These are phyloP conservation scores for Leishmania mexicana DNA, from an alignment of 208 protist species.

Conservation along the genomic window DNA sequence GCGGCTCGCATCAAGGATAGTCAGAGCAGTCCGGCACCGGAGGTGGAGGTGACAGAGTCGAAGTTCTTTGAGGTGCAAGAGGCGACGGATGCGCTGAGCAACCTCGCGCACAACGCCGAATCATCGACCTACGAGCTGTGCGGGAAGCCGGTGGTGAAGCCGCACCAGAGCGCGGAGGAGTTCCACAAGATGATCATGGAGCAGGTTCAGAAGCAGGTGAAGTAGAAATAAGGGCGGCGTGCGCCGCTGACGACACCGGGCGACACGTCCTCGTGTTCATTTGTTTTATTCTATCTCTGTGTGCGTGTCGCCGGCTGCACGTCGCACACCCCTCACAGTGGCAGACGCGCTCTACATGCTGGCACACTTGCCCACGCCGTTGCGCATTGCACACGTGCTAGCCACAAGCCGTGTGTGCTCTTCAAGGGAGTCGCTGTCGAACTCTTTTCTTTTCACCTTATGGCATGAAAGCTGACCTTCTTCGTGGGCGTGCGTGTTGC, in stretches of 20 bases:
- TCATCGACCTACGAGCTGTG: slow-evolving; percentile 31
- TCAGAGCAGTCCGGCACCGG: slow-evolving; percentile 28
- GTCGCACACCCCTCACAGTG: not conserved
- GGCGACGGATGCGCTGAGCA: slow-evolving; percentile 83
- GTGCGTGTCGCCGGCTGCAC: not conserved
- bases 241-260: not conserved
- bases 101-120: slow-evolving; percentile 74
- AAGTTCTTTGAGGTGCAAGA: slow-evolving; percentile 81
- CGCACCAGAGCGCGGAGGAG: slow-evolving; percentile 30
- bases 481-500: not conserved
- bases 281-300: not conserved
- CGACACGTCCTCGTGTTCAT: not conserved
- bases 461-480: not conserved
- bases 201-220: slow-evolving; percentile 33
- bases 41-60: slow-evolving; percentile 45
- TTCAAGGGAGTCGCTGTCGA: not conserved
- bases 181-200: slow-evolving; percentile 48
- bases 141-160: slow-evolving; percentile 35
- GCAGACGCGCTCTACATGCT: not conserved
- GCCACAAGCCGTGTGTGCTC: not conserved
- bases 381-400: not conserved
- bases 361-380: not conserved
- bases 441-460: slow-evolving; percentile 2
- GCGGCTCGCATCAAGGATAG: slow-evolving; percentile 43
- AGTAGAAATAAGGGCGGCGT: not conserved